A percentile compares a stretch with the other conserved stretches of the same genome.
These are phyloP conservation scores for Arthroderma uncinatum DNA, from an alignment of 2,329 filamentous ascomycete species.

Conservation along the genomic window DNA sequence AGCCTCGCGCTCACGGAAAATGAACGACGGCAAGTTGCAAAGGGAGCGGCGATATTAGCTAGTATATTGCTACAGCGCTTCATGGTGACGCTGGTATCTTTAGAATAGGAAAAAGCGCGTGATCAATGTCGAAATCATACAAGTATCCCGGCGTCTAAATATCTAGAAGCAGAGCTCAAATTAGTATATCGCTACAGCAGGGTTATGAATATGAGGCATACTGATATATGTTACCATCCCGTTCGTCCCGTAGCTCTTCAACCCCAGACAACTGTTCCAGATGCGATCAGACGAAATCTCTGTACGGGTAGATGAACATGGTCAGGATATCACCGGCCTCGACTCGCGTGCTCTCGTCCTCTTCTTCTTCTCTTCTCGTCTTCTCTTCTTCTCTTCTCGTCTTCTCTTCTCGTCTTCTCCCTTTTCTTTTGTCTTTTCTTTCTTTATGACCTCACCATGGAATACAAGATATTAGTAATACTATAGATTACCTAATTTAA, in stretches of 20 bases:
- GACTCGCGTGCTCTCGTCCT: not conserved
- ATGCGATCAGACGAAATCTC: not conserved
- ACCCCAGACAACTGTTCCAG: not conserved
- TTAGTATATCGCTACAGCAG: not conserved
- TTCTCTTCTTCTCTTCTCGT: not conserved
- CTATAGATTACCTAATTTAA: no score
- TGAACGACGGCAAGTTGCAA: slow-evolving; percentile 18
- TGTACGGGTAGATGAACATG: not conserved
- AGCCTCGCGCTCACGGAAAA: slow-evolving; percentile 34
- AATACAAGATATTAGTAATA: no score
- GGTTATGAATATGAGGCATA: not conserved
- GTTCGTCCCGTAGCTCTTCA: not conserved
- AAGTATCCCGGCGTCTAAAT: no score
- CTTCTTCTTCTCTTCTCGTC: not conserved
- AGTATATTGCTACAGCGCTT: not conserved
- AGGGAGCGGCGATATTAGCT: not conserved
- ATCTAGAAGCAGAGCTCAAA: not conserved
- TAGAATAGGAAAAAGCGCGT: not conserved
- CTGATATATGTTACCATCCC: not conserved
- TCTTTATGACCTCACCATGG: not conserved
- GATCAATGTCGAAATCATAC: no score
- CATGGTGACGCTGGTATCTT: not conserved
- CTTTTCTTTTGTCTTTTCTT: not conserved
- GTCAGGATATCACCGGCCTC: not conserved
- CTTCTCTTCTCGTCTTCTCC: not conserved